Base-by-base conservation (phyloP, 2,329 filamentous ascomycete genomes). In the Curvularia lunata region DNA sequence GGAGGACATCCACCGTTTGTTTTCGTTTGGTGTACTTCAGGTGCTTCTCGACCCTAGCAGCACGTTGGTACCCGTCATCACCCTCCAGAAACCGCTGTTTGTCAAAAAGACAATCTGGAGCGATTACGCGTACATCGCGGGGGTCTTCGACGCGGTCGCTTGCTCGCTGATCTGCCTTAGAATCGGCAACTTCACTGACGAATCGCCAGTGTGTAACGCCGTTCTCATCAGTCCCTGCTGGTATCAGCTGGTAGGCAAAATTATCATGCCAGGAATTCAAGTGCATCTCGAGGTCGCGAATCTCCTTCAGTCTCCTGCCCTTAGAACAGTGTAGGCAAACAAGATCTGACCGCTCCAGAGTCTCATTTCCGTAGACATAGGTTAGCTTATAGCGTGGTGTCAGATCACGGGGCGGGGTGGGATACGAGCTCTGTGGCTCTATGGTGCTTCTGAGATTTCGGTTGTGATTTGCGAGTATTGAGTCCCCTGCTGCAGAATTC, bases 91-190 rank as follows among this genome's bases (percentile, higher is more conserved):
- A 78, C 19, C 63, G 61, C 16, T 56, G 45, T 45, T 72, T 59
- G 54, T 80, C 71, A 56, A 81, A 80, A 0, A 74, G 69, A 7
- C 61, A 51, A 1, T 54, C 23, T 21, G 78, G 77, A 21, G 72
- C 69, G 34, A 77, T 52, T 65, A 76, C 75, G 9, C 37, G 62
- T 58, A 72, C 65, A 16, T 75, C 70, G 40, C 59, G 61, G 0
- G 68, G 66, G 42, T 74, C 70, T 6, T 67, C 58, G 0, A 66
- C 66, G 7, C 60, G 49, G 38, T 69, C 64, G 34, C 68, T 74
- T 3, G 72, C 67, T 28, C 71, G 51, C 42, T 58, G 54, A 4
- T 66, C 61, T 19, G 58, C 62, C 47, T 48, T 66, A 25, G 66
- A 54, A n/a, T 67, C 55, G 2, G 67, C 58, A 4, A 69, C 46